Evolutionary conservation across 2,329 filamentous ascomycete species (phyloP).

Genomic region (Aspergillus amoenus): DNA sequence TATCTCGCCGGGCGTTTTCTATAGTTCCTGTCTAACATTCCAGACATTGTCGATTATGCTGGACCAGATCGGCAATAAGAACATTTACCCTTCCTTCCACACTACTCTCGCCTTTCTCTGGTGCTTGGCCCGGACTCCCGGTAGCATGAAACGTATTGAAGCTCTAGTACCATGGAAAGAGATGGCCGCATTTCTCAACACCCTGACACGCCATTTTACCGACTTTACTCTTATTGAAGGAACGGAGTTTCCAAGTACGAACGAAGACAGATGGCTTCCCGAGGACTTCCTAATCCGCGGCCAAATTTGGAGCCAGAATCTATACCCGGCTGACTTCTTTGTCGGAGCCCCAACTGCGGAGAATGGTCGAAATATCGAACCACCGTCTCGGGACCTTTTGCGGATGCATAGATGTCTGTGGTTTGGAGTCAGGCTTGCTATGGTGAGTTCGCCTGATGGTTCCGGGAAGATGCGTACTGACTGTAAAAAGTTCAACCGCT

Average conservation of each 20-base stretch:
- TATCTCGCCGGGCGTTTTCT: conserved; percentile 32
- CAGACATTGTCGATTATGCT: conserved; percentile 46
- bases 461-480: conserved; percentile 2
- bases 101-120: conserved; percentile 55
- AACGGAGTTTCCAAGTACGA: conserved; percentile 42
- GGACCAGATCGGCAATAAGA: conserved; percentile 50
- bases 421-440: conserved; percentile 46
- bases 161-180: conserved; percentile 51
- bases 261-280: conserved; percentile 50
- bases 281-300: conserved; percentile 62
- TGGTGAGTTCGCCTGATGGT: conserved; percentile 31
- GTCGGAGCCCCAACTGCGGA: conserved; percentile 50
- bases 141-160: conserved; percentile 41
- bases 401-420: conserved; percentile 54
- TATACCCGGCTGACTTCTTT: conserved; percentile 55
- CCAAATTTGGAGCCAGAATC: conserved; percentile 51
- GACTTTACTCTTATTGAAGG: conserved; percentile 37
- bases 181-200: conserved; percentile 55
- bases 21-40: conserved; percentile 42
- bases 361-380: conserved; percentile 54
- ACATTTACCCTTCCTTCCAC: conserved; percentile 56
- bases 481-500: conserved; percentile 35
- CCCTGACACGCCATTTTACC: conserved; percentile 44
- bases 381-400: conserved; percentile 48
- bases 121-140: conserved; percentile 39